phyloP scores from a whole-genome alignment of 176 grass and related monocot species.

The Musa troglodytarum region DNA sequence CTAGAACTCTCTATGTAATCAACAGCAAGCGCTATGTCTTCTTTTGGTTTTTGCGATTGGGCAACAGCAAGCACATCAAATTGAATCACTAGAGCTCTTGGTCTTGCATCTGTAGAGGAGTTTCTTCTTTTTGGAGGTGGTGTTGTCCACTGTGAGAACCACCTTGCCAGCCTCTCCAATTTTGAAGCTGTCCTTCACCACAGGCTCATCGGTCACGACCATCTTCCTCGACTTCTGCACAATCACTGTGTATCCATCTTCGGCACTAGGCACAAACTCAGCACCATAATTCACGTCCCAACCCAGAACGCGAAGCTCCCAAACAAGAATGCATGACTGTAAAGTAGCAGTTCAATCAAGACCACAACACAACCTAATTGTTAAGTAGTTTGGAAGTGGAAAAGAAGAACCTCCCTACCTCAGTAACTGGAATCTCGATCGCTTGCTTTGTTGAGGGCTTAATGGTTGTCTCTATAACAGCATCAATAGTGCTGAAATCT shows the following conservation, averaged over 20 bases:
- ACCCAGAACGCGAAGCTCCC: constrained; percentile 19
- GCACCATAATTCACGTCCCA: constrained; percentile 13
- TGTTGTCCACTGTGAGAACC: constrained; percentile 23
- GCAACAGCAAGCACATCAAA: background rate
- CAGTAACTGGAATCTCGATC: constrained; percentile 11
- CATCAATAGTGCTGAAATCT: constrained; percentile 15
- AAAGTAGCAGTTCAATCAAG: background rate
- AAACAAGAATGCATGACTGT: background rate
- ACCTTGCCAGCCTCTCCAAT: constrained; percentile 17
- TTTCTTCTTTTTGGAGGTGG: constrained; percentile 26
- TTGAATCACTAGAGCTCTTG: constrained; percentile 10
- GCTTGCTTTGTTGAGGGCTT: constrained; percentile 3
- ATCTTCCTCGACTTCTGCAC: constrained; percentile 18
- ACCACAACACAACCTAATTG: background rate
- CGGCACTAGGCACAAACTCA: constrained; percentile 17
- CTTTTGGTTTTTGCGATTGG: too few relatives aligned
- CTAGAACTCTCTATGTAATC: too few relatives aligned
- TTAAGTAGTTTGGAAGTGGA: background rate
- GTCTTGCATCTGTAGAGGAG: constrained; percentile 20
- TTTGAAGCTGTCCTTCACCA: constrained; percentile 10
- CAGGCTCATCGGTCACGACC: background rate
- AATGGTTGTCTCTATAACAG: constrained; percentile 10
- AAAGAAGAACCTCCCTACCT: background rate
- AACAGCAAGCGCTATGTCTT: too few relatives aligned
- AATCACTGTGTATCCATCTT: constrained; percentile 14